These are phyloP conservation scores for Hyphodiscus sp. DNA, from an alignment of 2,329 filamentous ascomycete species.

Conservation along the genomic window DNA sequence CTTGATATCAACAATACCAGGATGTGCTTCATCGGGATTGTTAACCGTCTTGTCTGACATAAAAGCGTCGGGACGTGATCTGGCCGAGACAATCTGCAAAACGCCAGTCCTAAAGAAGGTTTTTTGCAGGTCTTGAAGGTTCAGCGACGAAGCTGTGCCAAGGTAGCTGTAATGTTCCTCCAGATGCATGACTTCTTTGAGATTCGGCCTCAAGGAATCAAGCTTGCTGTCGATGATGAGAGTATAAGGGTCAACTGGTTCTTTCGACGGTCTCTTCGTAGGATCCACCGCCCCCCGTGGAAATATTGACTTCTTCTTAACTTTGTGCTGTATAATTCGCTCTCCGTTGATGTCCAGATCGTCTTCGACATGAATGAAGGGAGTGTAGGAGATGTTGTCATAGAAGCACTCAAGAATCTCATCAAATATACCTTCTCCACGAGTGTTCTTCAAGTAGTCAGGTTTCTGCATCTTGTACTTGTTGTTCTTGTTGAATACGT, in stretches of 20 bases:
- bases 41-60: slow-evolving; percentile 79
- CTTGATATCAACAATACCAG: slow-evolving; percentile 94
- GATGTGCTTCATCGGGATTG: slow-evolving; percentile 80
- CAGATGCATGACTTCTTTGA: slow-evolving; percentile 87
- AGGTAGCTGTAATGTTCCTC: slow-evolving; percentile 90
- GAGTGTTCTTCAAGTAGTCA: slow-evolving; percentile 93
- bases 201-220: slow-evolving; percentile 71
- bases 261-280: slow-evolving; percentile 59
- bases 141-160: slow-evolving; percentile 67
- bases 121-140: slow-evolving; percentile 75
- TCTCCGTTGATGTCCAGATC: slow-evolving; percentile 75
- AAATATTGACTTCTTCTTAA: slow-evolving; percentile 64
- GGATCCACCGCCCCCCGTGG: slow-evolving; percentile 59
- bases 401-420: slow-evolving; percentile 95
- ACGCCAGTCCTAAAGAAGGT: slow-evolving; percentile 89
- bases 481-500: slow-evolving; percentile 99
- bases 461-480: slow-evolving; percentile 97
- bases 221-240: slow-evolving; percentile 87
- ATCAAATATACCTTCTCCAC: slow-evolving; percentile 84
- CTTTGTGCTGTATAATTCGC: slow-evolving; percentile 63
- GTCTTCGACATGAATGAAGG: slow-evolving; percentile 96
- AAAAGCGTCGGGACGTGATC: slow-evolving; percentile 91
- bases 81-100: slow-evolving; percentile 88
- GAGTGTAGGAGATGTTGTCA: slow-evolving; percentile 97
- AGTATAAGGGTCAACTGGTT: slow-evolving; percentile 92